Conservation (phyloP, 305 asterid species). For the Fraxinus velutina region DNA sequence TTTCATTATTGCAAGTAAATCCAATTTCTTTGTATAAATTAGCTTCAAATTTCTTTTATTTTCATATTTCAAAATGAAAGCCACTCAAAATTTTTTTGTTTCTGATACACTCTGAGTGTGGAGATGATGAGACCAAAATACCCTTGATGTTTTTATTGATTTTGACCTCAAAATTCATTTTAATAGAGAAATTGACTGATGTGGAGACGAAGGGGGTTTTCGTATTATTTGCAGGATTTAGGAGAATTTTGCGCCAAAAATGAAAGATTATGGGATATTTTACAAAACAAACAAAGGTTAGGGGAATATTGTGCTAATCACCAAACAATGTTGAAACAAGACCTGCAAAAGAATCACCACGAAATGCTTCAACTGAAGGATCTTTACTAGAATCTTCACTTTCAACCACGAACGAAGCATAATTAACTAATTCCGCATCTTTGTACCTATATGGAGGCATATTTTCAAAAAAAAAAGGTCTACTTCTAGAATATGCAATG, state of each 20-base stretch:
- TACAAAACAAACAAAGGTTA: neutral
- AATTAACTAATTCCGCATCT: too few species aligned
- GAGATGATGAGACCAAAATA: neutral
- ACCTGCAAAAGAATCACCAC: too few species aligned
- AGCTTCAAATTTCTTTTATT: neutral
- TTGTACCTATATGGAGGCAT: too few species aligned
- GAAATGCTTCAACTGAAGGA: too few species aligned
- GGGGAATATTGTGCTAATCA: neutral
- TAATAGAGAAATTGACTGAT: neutral
- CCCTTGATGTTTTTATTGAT: neutral
- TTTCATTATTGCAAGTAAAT: neutral
- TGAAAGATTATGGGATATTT: neutral
- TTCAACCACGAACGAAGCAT: too few species aligned
- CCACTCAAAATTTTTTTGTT: too few species aligned
- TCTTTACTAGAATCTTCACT: too few species aligned
- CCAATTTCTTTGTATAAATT: neutral
- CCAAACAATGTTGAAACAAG: too few species aligned
- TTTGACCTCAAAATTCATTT: neutral
- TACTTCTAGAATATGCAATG: too few species aligned
- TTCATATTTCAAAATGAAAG: neutral
- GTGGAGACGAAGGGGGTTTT: neutral
- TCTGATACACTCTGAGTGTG: neutral
- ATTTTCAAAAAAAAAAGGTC: too few species aligned
- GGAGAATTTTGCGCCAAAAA: neutral
- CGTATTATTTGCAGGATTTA: neutral